These are phyloP conservation scores for Fagus sylvatica DNA, from an alignment of 306 rosid species.

Conservation along the genomic window DNA sequence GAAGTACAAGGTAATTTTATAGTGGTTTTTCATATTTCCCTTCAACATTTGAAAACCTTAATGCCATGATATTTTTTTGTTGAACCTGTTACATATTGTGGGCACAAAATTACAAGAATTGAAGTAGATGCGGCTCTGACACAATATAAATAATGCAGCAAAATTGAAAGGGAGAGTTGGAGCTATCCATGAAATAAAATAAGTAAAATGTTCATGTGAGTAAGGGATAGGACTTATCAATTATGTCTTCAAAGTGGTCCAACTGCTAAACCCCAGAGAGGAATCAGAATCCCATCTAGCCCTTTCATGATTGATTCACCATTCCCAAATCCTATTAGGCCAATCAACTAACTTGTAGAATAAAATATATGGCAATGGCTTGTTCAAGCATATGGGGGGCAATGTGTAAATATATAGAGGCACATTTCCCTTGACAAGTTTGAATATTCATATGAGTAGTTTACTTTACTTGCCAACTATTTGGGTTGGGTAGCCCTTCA, in stretches of 20 bases:
- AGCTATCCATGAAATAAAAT: neutral
- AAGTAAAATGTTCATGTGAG: slow-evolving; percentile 50
- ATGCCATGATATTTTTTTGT: neutral
- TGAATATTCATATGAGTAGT: neutral
- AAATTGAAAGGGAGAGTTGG: neutral
- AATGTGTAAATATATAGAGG: neutral
- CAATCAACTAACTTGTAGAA: slow-evolving; percentile 44
- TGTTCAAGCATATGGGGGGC: slow-evolving; percentile 25
- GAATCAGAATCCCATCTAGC: slow-evolving; percentile 59
- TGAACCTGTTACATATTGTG: neutral
- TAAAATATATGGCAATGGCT: slow-evolving; percentile 27
- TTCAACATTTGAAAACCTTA: no score
- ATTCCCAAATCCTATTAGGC: slow-evolving; percentile 52
- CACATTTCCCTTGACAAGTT: slow-evolving; percentile 14
- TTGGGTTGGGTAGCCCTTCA: neutral
- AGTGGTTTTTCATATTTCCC: no score
- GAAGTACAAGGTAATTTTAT: no score
- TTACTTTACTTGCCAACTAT: neutral
- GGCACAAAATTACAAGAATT: neutral
- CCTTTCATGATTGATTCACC: slow-evolving; percentile 59
- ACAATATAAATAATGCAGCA: neutral
- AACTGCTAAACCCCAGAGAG: slow-evolving; percentile 45
- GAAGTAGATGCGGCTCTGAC: neutral
- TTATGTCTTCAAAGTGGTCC: slow-evolving; percentile 47
- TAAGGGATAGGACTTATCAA: slow-evolving; percentile 38